phyloP scores from a whole-genome alignment of 495 filamentous ascomycete species.

The Hypomontagnella monticulosa region DNA sequence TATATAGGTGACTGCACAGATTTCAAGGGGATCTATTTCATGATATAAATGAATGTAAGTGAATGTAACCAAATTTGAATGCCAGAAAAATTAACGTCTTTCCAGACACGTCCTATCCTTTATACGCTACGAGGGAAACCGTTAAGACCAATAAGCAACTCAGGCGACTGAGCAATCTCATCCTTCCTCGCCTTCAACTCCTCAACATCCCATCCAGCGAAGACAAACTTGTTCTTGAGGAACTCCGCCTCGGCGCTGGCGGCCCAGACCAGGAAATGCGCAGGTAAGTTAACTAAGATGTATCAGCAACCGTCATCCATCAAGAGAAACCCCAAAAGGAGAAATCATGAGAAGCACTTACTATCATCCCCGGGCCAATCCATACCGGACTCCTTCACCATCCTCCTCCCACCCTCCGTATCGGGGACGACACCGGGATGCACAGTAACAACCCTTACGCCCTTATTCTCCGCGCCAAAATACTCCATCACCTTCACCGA shows the following conservation, averaged over 20 bases:
- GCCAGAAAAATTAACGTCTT: neutral
- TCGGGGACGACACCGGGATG: slow-evolving; percentile 53
- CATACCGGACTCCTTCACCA: slow-evolving; percentile 31
- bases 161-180: slow-evolving; percentile 31
- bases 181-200: slow-evolving; percentile 49
- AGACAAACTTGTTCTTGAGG: slow-evolving; percentile 56
- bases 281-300: slow-evolving; percentile 46
- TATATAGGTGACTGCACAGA: too few species aligned
- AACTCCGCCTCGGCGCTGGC: slow-evolving; percentile 51
- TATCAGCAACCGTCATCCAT: neutral
- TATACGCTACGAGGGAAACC: slow-evolving; percentile 28
- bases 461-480: slow-evolving; percentile 54
- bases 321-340: neutral
- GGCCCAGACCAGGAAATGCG: slow-evolving; percentile 54
- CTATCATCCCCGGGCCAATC: slow-evolving; percentile 38
- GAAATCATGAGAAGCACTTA: slow-evolving; percentile 11
- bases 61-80: too few species aligned
- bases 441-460: slow-evolving; percentile 50
- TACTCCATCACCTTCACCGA: slow-evolving; percentile 52
- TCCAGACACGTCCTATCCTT: too few species aligned
- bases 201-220: slow-evolving; percentile 58
- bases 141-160: slow-evolving; percentile 35
- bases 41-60: too few species aligned
- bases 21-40: too few species aligned
- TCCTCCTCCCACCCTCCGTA: slow-evolving; percentile 46